Conservation (phyloP, 2,329 filamentous ascomycete species). For the Fulvia fulva region DNA sequence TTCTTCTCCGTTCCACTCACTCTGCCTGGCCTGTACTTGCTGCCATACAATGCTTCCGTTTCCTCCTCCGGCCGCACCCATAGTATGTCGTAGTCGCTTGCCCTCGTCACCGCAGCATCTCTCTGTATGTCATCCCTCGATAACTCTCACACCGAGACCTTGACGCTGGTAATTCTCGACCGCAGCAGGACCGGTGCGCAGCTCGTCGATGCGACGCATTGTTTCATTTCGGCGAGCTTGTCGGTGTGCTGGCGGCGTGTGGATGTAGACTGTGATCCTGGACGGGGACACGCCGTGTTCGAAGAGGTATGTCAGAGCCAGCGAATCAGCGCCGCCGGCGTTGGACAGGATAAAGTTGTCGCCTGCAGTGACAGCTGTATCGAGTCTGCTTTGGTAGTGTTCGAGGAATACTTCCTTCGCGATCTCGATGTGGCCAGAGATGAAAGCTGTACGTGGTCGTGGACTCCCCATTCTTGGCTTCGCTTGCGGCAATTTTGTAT, state of each 20-base stretch:
- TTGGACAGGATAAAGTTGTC: conserved; percentile 10
- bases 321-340: conserved; percentile 9
- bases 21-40: conserved; percentile 5
- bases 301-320: conserved; percentile 10
- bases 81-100: conserved; percentile 12
- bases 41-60: conserved; percentile 7
- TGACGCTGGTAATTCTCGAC: background rate
- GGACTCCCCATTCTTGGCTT: too few relatives aligned
- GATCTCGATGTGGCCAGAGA: conserved; percentile 12
- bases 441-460: conserved; percentile 3
- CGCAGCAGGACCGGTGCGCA: background rate
- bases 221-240: background rate
- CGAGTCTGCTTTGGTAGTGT: conserved; percentile 7
- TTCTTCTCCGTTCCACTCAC: conserved; percentile 14
- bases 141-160: background rate
- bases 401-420: conserved; percentile 4
- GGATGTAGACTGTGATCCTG: conserved; percentile 6
- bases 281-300: background rate
- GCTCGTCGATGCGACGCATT: background rate
- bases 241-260: background rate
- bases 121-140: background rate
- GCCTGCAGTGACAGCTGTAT: background rate
- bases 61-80: conserved; percentile 11
- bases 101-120: conserved; percentile 12
- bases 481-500: too few relatives aligned